phyloP scores from a whole-genome alignment of 1,284 basidiomycete species.

The Irpex sp. region DNA sequence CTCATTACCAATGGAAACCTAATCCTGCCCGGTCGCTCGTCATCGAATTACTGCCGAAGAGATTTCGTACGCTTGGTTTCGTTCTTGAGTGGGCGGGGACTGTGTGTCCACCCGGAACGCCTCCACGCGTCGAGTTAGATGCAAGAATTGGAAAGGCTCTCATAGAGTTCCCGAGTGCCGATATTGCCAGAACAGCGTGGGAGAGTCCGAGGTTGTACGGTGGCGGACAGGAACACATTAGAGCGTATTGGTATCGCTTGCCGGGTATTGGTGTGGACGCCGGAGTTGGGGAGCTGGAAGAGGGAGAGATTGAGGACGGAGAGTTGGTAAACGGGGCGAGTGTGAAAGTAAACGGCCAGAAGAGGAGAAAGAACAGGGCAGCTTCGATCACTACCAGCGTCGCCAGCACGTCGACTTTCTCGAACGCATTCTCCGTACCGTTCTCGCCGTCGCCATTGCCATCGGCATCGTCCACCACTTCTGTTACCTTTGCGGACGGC shows the following conservation, averaged over 20 bases:
- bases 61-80: conserved; percentile 35
- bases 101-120: conserved; percentile 28
- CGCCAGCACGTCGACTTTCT: neutral
- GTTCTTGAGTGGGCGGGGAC: conserved; percentile 41
- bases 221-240: conserved; percentile 41
- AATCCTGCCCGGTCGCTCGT: conserved; percentile 51
- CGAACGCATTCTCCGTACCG: neutral
- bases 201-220: conserved; percentile 42
- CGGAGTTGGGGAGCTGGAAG: conserved; percentile 11
- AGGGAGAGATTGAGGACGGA: conserved; percentile 26
- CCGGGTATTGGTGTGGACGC: conserved; percentile 5
- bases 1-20: conserved; percentile 24
- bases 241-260: conserved; percentile 51
- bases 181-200: conserved; percentile 46
- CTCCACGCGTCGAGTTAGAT: conserved; percentile 30
- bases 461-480: neutral
- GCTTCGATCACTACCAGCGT: neutral
- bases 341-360: conserved; percentile 13
- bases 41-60: conserved; percentile 55
- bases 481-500: neutral
- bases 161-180: conserved; percentile 47
- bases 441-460: neutral
- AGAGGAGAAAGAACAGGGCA: conserved; percentile 19
- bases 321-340: conserved; percentile 21
- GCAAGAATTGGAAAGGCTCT: conserved; percentile 45